Percentiles rank a stretch among this genome's conserved stretches.
These are phyloP conservation scores for Flaveria bidentis DNA, from an alignment of 129 eudicot genomes.

Conservation along the genomic window DNA sequence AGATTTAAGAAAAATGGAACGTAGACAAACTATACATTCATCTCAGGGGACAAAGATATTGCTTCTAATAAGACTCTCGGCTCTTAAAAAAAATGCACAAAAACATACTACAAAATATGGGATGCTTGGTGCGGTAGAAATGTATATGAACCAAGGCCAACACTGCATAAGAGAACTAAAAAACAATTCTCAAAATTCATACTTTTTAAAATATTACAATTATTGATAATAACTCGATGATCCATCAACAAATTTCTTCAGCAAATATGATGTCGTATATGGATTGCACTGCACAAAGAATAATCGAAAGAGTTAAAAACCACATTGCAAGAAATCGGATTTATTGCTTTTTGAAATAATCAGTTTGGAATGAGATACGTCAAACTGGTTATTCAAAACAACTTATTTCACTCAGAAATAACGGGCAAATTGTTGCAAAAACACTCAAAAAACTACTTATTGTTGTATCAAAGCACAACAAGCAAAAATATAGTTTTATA, in stretches of 20 bases:
- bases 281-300: slow-evolving; percentile 65
- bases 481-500: too few relatives aligned
- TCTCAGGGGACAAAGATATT: too few relatives aligned
- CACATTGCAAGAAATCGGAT: background rate
- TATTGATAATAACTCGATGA: background rate
- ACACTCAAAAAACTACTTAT: background rate
- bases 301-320: slow-evolving; percentile 11
- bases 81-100: too few relatives aligned
- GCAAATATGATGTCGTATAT: slow-evolving; percentile 77
- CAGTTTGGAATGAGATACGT: background rate
- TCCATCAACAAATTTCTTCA: slow-evolving; percentile 69
- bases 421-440: background rate
- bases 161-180: too few relatives aligned
- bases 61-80: too few relatives aligned
- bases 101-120: too few relatives aligned
- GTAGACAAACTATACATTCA: too few relatives aligned
- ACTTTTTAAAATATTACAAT: background rate
- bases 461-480: too few relatives aligned
- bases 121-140: too few relatives aligned
- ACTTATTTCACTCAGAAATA: background rate
- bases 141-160: background rate
- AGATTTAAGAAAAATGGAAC: too few relatives aligned
- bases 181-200: background rate
- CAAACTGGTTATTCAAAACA: background rate
- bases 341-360: background rate